Base-by-base conservation (phyloP, 352 stramenopile species). In the Phytophthora palmivora region DNA sequence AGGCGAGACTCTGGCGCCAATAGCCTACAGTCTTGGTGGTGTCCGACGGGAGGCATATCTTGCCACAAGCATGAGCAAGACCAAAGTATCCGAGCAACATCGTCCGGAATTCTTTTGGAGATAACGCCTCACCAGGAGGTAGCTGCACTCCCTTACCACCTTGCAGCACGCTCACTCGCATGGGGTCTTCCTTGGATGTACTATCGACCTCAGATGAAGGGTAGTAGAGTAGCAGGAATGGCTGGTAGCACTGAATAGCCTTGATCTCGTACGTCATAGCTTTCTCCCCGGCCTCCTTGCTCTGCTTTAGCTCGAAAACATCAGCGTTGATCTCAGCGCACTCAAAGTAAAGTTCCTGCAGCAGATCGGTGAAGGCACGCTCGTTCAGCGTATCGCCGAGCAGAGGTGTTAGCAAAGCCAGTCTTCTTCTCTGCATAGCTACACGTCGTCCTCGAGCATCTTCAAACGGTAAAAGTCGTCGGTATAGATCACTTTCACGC, bases 331-430 rank as follows among this genome's bases (percentile, higher is more conserved):
- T 67, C 52, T 93, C 82, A 2, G 65, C 82, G 26, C 67, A 78
- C 54, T 93, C 84, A 32, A 78, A 93, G 55, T 74, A 83, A 3
- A 91, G 60, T 45, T 93, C 82, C 42, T 93, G 84, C 9, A 93
- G 30, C 6, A 89, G 57, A 6, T 79, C 74, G 4, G 59, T 59
- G 50, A 80, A 91, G 4, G 79, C 82, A 6, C 71, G 74, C 4
- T 71, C 58, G 48, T 88, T 93, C 46, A 93, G 53, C 16, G 76
- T 58, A 11, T 76, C 72, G 1, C 52, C 61, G 0, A 91, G 53
- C 26, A 93, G 19, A 0, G 82, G 67, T 5, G 68, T 78, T 6
- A 91, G 43, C 28, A 91, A 18, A 2, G 58, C 64, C 12, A 91
- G 36, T 0, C 84, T 67, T 12, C 82, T 75, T 49, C 84, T 50